Evolutionary conservation across 345 rosid genomes (phyloP), one percentile per base, ranked within the genome.

Genomic region (Linum lewisii): DNA sequence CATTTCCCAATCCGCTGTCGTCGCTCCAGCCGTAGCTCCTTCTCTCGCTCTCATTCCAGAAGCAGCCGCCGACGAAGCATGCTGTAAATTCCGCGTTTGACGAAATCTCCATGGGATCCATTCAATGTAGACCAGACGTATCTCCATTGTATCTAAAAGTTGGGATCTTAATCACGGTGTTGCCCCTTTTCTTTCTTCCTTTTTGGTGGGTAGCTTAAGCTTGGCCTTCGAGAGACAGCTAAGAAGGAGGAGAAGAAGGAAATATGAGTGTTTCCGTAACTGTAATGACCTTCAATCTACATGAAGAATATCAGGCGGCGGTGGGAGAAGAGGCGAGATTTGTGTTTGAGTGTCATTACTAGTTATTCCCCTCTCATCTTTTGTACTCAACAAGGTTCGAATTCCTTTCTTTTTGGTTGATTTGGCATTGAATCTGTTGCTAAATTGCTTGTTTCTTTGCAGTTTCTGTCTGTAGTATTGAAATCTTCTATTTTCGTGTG

Each of bases 261-360:
- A 81, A 54, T 67, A 86, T 93, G 99, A 93, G 88, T 63, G 86
- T 82, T 32, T 81, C 89, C 69, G 76, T 93, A 78, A 79, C 91
- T 65, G 82, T 87, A 63, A 89, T 93, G 97, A 82, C 97, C 63
- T 87, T 93, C 62, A 93, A 89, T 68, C 95, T 93, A 63, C 85
- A 74, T 24, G 95, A 93, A 67, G 88, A 87, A 67, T 86, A 87
- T 79, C 84, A 83, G 76, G 66, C 73, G 47, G 47, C 15, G 47
- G 47, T 93, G 95, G 97, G 81, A 61, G 49, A 93, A 82, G 69
- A 80, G 99, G 70, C 83, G 78, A 64, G 99, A 89, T 74, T 82
- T 93, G 71, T 89, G 99, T 73, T 64, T 89, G 15, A 87, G 79
- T 74, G 82, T 89, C 65, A 79, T 93, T 73, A 87, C 94, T 26